Percentiles rank a stretch among this genome's conserved stretches.
Conservation (phyloP, 2,329 filamentous ascomycete genomes). For the Fusarium bactridioides region DNA sequence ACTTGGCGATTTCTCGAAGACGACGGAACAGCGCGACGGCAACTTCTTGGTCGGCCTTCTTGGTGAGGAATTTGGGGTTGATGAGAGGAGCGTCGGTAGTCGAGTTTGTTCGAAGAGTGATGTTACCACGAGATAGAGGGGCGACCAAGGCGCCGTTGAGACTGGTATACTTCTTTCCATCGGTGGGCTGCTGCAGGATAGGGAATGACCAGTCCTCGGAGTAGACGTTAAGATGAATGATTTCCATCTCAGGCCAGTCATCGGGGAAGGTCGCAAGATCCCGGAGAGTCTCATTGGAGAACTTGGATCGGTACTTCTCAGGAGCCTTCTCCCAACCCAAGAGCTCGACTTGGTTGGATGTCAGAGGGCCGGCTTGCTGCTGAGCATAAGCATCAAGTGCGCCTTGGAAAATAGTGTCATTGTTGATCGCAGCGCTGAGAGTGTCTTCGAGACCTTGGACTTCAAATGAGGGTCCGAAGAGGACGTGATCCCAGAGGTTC, state of each 20-base stretch:
- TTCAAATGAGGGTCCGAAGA: conserved; percentile 32
- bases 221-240: conserved; percentile 32
- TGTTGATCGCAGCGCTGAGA: conserved; percentile 32
- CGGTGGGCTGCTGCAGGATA: conserved; percentile 25
- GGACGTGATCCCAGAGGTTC: conserved; percentile 33
- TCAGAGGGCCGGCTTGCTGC: conserved; percentile 30
- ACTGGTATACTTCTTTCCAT: conserved; percentile 36
- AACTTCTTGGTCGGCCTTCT: conserved; percentile 54
- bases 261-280: conserved; percentile 39
- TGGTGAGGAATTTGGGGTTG: conserved; percentile 55
- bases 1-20: conserved; percentile 45
- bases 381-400: conserved; percentile 25
- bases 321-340: conserved; percentile 41
- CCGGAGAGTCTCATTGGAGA: conserved; percentile 22
- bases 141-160: conserved; percentile 47
- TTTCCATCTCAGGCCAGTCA: conserved; percentile 50
- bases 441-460: conserved; percentile 34
- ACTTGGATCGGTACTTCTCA: conserved; percentile 21
- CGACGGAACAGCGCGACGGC: conserved; percentile 54
- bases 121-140: conserved; percentile 53
- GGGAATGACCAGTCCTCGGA: conserved; percentile 31
- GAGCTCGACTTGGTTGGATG: conserved; percentile 37
- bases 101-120: conserved; percentile 50
- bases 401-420: conserved; percentile 17
- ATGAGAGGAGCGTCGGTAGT: conserved; percentile 51